Percentiles rank a stretch among this genome's conserved stretches.
These are phyloP conservation scores for Ploettnerulaceae sp. DNA, from an alignment of 2,329 filamentous ascomycete species.

Conservation along the genomic window DNA sequence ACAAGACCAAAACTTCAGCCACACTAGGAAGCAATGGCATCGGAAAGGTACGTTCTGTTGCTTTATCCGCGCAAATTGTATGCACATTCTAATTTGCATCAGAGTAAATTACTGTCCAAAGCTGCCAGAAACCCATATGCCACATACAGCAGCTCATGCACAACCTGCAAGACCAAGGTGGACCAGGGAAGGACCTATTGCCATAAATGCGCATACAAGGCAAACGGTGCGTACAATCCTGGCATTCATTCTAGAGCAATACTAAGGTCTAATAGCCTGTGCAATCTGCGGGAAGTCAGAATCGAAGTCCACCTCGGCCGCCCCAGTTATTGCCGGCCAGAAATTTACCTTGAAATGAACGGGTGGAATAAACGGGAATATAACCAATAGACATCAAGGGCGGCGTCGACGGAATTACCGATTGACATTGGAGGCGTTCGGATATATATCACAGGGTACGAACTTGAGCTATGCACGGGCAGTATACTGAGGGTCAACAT, in stretches of 20 bases:
- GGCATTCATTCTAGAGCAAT: neutral
- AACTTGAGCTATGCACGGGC: too few species aligned
- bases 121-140: constrained; percentile 63
- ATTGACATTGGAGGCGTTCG: neutral
- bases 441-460: neutral
- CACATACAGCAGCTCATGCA: constrained; percentile 56
- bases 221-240: constrained; percentile 45
- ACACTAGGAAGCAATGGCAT: constrained; percentile 55
- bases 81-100: constrained; percentile 1
- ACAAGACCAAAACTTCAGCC: constrained; percentile 42
- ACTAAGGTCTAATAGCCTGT: constrained; percentile 43
- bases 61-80: neutral
- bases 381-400: neutral
- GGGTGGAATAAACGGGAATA: neutral
- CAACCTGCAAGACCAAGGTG: constrained; percentile 59
- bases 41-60: constrained; percentile 45
- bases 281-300: constrained; percentile 60
- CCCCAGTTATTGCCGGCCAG: constrained; percentile 53
- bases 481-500: too few species aligned
- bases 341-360: constrained; percentile 58
- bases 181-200: constrained; percentile 56
- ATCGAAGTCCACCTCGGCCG: constrained; percentile 44
- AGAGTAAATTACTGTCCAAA: constrained; percentile 62
- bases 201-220: constrained; percentile 58
- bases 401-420: neutral